phyloP scores from a whole-genome alignment of 2,329 filamentous ascomycete genomes.

The Ilyonectria sp. region DNA sequence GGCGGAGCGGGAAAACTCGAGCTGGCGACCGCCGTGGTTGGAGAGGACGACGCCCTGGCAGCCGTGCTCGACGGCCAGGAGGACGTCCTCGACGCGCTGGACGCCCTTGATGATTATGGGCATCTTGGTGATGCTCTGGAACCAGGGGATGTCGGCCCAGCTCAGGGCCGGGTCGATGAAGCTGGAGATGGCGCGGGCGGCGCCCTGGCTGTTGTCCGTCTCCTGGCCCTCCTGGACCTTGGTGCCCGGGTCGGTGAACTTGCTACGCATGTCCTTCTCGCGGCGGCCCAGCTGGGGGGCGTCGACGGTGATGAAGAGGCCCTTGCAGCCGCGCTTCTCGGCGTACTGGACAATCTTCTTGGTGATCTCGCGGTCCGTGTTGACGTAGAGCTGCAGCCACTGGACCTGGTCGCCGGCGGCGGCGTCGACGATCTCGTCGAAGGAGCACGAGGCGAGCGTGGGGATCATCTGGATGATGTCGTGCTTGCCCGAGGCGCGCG shows the following conservation, averaged over 20 bases:
- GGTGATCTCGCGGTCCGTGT: constrained; percentile 94
- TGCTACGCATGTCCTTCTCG: constrained; percentile 98
- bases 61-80: constrained; percentile 85
- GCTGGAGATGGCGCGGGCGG: constrained; percentile 92
- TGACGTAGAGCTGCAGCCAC: constrained; percentile 98
- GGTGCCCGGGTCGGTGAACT: constrained; percentile 87
- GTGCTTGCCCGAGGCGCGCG: constrained; percentile 86
- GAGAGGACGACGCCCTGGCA: constrained; percentile 93
- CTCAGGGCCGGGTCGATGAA: constrained; percentile 96
- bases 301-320: constrained; percentile 98
- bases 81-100: constrained; percentile 94
- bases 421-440: constrained; percentile 96
- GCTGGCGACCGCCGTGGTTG: constrained; percentile 95
- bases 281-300: constrained; percentile 94
- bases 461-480: constrained; percentile 98
- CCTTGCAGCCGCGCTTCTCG: constrained; percentile 92
- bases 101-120: constrained; percentile 97
- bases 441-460: constrained; percentile 95
- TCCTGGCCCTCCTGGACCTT: constrained; percentile 83
- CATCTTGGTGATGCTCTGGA: constrained; percentile 90
- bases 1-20: constrained; percentile 91
- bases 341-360: constrained; percentile 92
- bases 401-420: constrained; percentile 84
- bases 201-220: constrained; percentile 91
- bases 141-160: constrained; percentile 97